phyloP scores from a whole-genome alignment of 306 rosid species.

The Dryas drummondii region DNA sequence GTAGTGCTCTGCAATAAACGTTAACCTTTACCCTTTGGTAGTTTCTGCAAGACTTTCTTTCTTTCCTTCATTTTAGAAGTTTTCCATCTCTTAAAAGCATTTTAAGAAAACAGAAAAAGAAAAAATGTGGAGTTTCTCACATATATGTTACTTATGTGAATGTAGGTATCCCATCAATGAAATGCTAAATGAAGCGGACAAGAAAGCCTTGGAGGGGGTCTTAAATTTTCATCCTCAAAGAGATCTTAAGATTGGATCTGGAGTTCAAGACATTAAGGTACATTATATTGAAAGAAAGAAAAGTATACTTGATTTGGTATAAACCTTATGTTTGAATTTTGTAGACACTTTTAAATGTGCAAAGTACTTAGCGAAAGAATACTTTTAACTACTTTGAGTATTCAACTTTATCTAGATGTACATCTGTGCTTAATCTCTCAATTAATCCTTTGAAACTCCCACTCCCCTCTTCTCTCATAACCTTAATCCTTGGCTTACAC shows the following conservation, averaged over 20 bases:
- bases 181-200: slow-evolving; percentile 55
- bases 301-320: background rate
- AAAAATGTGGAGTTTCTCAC: slow-evolving; percentile 14
- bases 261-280: slow-evolving; percentile 69
- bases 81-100: background rate
- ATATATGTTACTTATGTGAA: slow-evolving; percentile 23
- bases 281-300: background rate
- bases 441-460: background rate
- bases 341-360: too few relatives aligned
- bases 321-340: background rate
- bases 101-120: background rate
- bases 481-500: background rate
- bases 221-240: slow-evolving; percentile 68
- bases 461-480: background rate
- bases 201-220: slow-evolving; percentile 52
- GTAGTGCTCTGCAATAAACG: background rate
- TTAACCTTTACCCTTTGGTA: too few relatives aligned
- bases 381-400: background rate
- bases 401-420: background rate
- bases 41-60: too few relatives aligned
- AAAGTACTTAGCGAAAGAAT: background rate
- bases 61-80: too few relatives aligned
- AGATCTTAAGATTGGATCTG: slow-evolving; percentile 62
- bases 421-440: background rate
- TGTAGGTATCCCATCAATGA: slow-evolving; percentile 63